phyloP scores from a whole-genome alignment of 2,329 filamentous ascomycete species.

The Ophiobolus disseminans region DNA sequence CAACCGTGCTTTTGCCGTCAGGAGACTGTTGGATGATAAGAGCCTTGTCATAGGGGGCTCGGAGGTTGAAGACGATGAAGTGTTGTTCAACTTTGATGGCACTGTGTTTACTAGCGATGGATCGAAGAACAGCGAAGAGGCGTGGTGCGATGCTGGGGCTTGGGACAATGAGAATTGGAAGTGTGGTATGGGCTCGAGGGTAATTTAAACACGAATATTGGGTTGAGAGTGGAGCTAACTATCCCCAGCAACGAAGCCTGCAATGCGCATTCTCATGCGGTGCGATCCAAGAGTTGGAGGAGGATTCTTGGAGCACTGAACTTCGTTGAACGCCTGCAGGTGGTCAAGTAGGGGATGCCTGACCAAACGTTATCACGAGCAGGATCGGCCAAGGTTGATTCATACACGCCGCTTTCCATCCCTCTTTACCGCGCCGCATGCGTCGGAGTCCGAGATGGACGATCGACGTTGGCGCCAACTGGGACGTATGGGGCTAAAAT shows the following conservation, averaged over 20 bases:
- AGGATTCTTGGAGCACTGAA: neutral
- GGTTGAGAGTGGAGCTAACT: constrained; percentile 2
- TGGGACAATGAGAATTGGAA: constrained; percentile 7
- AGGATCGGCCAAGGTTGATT: too few relatives aligned
- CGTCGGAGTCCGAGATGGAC: too few relatives aligned
- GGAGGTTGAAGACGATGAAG: constrained; percentile 4
- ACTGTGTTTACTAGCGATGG: too few relatives aligned
- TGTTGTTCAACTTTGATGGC: constrained; percentile 16
- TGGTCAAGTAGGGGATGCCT: too few relatives aligned
- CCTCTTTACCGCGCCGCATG: too few relatives aligned
- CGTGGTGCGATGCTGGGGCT: constrained; percentile 12
- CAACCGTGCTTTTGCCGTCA: constrained; percentile 10
- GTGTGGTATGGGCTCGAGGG: constrained; percentile 8
- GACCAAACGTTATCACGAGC: too few relatives aligned
- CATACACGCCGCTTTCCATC: too few relatives aligned
- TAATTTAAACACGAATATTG: constrained; percentile 2
- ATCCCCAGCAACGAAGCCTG: constrained; percentile 15
- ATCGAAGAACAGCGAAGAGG: too few relatives aligned
- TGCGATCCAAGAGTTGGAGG: constrained; percentile 9
- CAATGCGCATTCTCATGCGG: constrained; percentile 22
- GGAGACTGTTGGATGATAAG: constrained; percentile 16
- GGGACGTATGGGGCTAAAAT: too few relatives aligned
- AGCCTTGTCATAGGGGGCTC: constrained; percentile 13
- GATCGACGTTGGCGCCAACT: too few relatives aligned
- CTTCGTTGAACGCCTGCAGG: too few relatives aligned